phyloP scores from a whole-genome alignment of 352 stramenopile genomes.

The Phytophthora europaea region DNA sequence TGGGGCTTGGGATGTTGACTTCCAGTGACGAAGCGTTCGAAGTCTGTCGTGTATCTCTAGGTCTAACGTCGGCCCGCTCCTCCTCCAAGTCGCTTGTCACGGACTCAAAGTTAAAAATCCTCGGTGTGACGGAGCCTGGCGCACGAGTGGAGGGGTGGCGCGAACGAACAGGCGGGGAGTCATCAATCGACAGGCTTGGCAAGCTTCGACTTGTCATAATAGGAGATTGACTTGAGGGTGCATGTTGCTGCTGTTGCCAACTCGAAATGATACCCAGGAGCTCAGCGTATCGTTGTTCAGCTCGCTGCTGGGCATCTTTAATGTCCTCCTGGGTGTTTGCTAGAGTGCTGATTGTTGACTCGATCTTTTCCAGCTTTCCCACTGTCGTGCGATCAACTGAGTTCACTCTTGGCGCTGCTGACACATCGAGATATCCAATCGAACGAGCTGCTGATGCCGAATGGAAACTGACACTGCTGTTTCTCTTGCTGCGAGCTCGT shows the following conservation, averaged over 20 bases:
- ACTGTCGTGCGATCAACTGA: constrained; percentile 28
- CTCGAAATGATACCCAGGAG: constrained; percentile 47
- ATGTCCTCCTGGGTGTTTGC: constrained; percentile 52
- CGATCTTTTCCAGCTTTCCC: constrained; percentile 62
- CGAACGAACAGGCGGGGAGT: constrained; percentile 2
- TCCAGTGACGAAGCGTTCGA: constrained; percentile 11
- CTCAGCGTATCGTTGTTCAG: constrained; percentile 46
- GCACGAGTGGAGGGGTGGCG: constrained; percentile 13
- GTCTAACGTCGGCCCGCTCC: background rate
- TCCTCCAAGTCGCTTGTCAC: constrained; percentile 23
- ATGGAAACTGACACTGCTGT: constrained; percentile 13
- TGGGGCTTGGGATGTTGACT: constrained; percentile 8
- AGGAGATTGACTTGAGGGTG: background rate
- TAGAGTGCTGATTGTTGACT: constrained; percentile 53
- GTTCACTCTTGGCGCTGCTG: constrained; percentile 10
- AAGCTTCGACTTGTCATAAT: constrained; percentile 18
- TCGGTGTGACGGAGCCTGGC: constrained; percentile 24
- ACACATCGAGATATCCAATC: constrained; percentile 4
- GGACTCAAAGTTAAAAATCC: constrained; percentile 57
- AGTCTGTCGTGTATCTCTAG: background rate
- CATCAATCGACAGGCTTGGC: constrained; percentile 12
- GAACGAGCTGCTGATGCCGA: constrained; percentile 1
- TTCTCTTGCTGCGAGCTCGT: constrained; percentile 22
- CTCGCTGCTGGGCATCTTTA: constrained; percentile 49
- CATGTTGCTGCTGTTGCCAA: constrained; percentile 27